Percentiles rank a stretch among this genome's conserved stretches.
phyloP scores from a whole-genome alignment of 192 early-diverging fungal genomes.

The Jimgerdemannia lactiflua region DNA sequence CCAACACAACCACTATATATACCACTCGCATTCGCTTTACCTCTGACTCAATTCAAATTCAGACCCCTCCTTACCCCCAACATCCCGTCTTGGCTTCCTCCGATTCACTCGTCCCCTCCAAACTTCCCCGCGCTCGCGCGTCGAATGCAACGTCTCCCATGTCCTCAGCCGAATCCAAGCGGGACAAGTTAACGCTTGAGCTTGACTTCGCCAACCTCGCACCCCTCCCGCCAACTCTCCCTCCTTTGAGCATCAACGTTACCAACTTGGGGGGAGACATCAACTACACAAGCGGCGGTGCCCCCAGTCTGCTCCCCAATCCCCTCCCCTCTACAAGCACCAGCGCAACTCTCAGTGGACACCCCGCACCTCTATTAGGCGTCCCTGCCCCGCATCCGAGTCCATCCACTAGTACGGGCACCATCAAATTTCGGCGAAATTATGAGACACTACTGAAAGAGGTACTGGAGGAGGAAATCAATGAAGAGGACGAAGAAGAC shows the following conservation, averaged over 20 bases:
- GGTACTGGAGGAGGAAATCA: conserved; percentile 46
- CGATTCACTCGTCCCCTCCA: neutral
- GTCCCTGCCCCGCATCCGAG: neutral
- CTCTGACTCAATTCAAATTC: too few species aligned
- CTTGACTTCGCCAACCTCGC: neutral
- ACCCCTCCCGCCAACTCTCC: neutral
- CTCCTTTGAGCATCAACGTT: neutral
- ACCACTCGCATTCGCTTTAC: too few species aligned
- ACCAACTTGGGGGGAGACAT: neutral
- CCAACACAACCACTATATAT: too few species aligned
- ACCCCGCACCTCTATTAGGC: neutral
- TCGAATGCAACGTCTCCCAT: neutral
- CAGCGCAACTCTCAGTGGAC: neutral
- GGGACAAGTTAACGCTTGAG: neutral
- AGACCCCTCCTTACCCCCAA: too few species aligned
- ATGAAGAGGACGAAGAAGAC: conserved; percentile 39
- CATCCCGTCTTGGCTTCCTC: too few species aligned
- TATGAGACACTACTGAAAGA: conserved; percentile 53
- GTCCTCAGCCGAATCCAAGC: neutral
- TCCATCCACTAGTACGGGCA: conserved; percentile 14
- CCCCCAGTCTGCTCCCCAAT: neutral
- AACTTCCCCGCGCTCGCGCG: neutral
- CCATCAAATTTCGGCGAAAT: conserved; percentile 25
- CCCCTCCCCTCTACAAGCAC: neutral
- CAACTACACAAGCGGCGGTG: neutral